phyloP scores from a whole-genome alignment of 345 rosid species.

The Eucalyptus erythrocorys region DNA sequence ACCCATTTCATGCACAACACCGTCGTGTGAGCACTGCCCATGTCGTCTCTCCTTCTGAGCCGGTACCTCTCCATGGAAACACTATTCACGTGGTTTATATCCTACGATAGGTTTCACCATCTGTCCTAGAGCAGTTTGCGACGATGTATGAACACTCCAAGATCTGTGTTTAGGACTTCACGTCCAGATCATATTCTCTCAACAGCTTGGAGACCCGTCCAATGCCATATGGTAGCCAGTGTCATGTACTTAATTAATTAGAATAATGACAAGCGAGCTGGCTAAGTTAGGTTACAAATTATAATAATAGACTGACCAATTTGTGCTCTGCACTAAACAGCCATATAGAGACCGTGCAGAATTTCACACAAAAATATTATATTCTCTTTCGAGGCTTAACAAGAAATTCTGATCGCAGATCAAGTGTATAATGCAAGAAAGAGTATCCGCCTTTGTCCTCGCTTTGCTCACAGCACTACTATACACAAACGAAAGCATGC shows the following conservation, averaged over 20 bases:
- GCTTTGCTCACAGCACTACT: neutral
- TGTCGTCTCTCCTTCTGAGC: neutral
- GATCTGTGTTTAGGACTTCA: neutral
- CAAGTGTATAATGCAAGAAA: neutral
- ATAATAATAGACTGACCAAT: too few relatives aligned
- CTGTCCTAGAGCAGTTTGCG: neutral
- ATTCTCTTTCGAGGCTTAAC: neutral
- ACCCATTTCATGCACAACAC: constrained; percentile 24
- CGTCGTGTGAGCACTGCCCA: constrained; percentile 8
- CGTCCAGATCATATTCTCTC: neutral
- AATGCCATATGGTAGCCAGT: neutral
- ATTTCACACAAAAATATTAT: neutral
- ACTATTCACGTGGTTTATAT: neutral
- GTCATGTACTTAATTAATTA: neutral
- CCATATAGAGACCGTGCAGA: too few relatives aligned
- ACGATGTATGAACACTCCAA: neutral
- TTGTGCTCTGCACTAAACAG: too few relatives aligned
- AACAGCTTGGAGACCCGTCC: neutral
- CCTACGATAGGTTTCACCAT: neutral
- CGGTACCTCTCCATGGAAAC: neutral
- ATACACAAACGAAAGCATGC: neutral
- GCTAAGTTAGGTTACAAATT: neutral
- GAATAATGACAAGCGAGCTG: neutral
- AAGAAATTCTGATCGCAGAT: neutral
- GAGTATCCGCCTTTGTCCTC: neutral